Conservation (phyloP, 1,284 basidiomycete species). For the Vanrija sp. region DNA sequence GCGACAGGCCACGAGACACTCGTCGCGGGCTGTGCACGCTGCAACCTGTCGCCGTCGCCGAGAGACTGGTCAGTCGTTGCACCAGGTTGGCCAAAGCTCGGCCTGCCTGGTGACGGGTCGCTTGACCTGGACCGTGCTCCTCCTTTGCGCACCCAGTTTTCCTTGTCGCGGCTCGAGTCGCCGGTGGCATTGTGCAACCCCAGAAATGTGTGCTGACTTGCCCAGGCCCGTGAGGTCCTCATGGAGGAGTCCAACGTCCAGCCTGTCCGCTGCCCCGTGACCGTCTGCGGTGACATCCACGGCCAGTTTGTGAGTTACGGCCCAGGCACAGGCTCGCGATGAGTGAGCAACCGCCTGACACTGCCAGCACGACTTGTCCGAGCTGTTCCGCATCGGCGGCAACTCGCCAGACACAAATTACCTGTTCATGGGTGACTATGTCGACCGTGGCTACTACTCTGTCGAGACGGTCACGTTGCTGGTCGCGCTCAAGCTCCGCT, state of each 20-base stretch:
- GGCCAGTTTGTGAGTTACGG: conserved; percentile 88
- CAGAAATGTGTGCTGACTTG: conserved; percentile 1
- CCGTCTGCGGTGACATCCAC: conserved; percentile 97
- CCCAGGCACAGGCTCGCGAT: background rate
- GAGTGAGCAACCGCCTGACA: background rate
- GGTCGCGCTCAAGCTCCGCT: conserved; percentile 94
- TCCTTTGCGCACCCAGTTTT: background rate
- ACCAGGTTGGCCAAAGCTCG: too few species aligned
- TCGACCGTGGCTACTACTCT: conserved; percentile 98
- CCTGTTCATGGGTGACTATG: conserved; percentile 99
- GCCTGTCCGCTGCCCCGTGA: conserved; percentile 94
- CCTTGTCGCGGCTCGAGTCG: background rate
- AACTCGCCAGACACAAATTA: conserved; percentile 99
- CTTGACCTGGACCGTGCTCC: too few species aligned
- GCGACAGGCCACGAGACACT: too few species aligned
- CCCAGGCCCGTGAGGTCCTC: conserved; percentile 89
- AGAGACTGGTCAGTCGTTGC: background rate
- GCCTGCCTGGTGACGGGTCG: too few species aligned
- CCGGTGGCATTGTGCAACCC: background rate
- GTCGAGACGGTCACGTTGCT: conserved; percentile 99
- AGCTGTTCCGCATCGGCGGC: conserved; percentile 97
- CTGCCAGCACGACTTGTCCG: conserved; percentile 90
- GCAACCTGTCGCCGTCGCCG: background rate
- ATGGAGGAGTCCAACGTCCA: conserved; percentile 98
- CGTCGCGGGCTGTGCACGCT: too few species aligned